These are phyloP conservation scores for Pholiota microspora DNA, from an alignment of 768 basidiomycete genomes.

Conservation along the genomic window DNA sequence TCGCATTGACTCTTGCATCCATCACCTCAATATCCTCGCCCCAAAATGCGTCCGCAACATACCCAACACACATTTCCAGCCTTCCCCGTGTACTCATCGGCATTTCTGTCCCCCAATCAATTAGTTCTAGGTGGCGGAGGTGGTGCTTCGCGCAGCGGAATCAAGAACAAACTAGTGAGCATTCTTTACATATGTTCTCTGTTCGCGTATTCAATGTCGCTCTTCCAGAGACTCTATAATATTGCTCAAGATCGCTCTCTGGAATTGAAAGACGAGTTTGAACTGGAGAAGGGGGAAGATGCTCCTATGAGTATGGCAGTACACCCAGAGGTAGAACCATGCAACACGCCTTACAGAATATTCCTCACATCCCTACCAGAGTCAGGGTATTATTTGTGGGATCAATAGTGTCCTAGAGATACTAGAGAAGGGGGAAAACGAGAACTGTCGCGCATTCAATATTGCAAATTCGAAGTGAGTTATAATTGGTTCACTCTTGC, in stretches of 20 bases:
- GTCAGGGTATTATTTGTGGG: conserved; percentile 71
- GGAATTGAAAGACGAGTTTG: conserved; percentile 61
- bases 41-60: conserved; percentile 83
- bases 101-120: conserved; percentile 69
- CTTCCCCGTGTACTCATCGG: conserved; percentile 89
- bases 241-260: conserved; percentile 53
- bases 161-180: conserved; percentile 91
- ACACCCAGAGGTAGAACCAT: conserved; percentile 48
- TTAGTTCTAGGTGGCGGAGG: conserved; percentile 90
- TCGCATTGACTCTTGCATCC: background rate
- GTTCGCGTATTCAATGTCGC: background rate
- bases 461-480: conserved; percentile 60
- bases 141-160: conserved; percentile 81
- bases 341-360: conserved; percentile 2
- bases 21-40: background rate
- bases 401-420: conserved; percentile 75
- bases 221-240: conserved; percentile 62
- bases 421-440: conserved; percentile 66
- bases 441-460: conserved; percentile 79
- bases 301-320: conserved; percentile 95
- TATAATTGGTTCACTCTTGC: background rate
- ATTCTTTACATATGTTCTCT: background rate
- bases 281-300: conserved; percentile 82
- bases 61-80: conserved; percentile 70
- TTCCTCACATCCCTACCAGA: conserved; percentile 24